Conservation (phyloP, 176 grass and related monocot genomes). For the Panicum miliaceum region DNA sequence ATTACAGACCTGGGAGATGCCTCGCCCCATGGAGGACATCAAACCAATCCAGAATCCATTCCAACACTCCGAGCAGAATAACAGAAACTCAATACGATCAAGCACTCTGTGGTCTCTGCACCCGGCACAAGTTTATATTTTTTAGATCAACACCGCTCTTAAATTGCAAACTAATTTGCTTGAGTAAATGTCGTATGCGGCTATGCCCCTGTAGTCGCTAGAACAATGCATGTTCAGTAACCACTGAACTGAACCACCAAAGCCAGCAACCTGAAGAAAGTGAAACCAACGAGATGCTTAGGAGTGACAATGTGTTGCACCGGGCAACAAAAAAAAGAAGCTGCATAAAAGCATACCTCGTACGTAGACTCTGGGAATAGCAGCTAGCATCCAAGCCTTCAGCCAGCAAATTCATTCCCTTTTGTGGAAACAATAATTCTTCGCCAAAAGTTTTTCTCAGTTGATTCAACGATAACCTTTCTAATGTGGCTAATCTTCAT, state of each 20-base stretch:
- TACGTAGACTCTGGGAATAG: not conserved
- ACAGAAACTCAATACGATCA: not conserved
- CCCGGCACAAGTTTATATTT: not conserved
- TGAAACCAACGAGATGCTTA: too few species aligned
- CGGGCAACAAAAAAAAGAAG: not conserved
- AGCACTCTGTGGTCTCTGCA: not conserved
- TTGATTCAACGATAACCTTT: not conserved
- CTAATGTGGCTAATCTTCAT: slow-evolving; percentile 20
- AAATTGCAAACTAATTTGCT: not conserved
- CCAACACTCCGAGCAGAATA: not conserved
- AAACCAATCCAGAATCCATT: not conserved
- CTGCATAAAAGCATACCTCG: not conserved
- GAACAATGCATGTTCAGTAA: not conserved
- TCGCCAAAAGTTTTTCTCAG: not conserved
- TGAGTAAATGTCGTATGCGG: not conserved
- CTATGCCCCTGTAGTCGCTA: not conserved
- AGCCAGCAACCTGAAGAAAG: not conserved
- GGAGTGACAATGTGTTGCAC: accelerated
- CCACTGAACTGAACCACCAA: not conserved
- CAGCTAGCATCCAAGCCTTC: not conserved
- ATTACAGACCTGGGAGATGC: not conserved
- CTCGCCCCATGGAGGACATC: not conserved
- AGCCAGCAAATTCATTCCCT: not conserved
- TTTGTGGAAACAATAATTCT: not conserved
- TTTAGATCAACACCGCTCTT: not conserved